Evolutionary conservation across 768 basidiomycete genomes (phyloP).

Genomic region (Amanita jacksonii): DNA sequence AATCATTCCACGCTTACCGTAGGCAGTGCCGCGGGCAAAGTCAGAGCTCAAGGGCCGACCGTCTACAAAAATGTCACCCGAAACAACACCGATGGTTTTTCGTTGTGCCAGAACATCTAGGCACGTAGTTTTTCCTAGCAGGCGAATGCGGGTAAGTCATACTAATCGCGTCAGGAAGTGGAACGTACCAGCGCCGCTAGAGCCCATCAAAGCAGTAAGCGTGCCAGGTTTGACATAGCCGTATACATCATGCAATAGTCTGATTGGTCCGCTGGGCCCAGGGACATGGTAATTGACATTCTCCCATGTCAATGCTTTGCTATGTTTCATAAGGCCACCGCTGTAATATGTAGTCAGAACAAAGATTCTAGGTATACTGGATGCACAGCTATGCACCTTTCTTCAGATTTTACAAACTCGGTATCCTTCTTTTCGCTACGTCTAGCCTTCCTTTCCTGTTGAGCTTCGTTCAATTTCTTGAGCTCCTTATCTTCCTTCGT

Average conservation of each 20-base stretch:
- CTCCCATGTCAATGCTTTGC: constrained; percentile 77
- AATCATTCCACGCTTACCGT: constrained; percentile 45
- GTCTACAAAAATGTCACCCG: constrained; percentile 58
- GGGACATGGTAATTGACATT: constrained; percentile 70
- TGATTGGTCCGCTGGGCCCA: constrained; percentile 45
- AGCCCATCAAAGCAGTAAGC: constrained; percentile 86
- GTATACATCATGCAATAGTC: constrained; percentile 64
- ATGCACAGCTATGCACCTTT: constrained; percentile 6
- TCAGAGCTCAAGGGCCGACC: constrained; percentile 49
- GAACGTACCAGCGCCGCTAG: constrained; percentile 56
- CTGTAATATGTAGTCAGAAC: constrained; percentile 1
- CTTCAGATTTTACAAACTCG: constrained; percentile 10
- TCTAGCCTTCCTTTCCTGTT: constrained; percentile 42
- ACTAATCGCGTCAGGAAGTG: not conserved
- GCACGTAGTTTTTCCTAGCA: constrained; percentile 63
- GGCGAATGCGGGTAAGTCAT: not conserved
- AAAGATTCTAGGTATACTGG: not conserved
- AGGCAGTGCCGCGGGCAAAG: constrained; percentile 61
- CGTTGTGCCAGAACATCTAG: constrained; percentile 66
- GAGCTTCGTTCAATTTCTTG: constrained; percentile 42
- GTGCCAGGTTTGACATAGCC: constrained; percentile 83
- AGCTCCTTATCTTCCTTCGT: constrained; percentile 49
- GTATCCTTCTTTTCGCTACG: constrained; percentile 21
- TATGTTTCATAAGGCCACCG: constrained; percentile 15
- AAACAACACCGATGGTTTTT: constrained; percentile 59